A percentile compares a stretch with the other conserved stretches of the same genome.
Conservation (phyloP, 371 early-diverging fungal genomes). For the Dichotomocladium elegans region DNA sequence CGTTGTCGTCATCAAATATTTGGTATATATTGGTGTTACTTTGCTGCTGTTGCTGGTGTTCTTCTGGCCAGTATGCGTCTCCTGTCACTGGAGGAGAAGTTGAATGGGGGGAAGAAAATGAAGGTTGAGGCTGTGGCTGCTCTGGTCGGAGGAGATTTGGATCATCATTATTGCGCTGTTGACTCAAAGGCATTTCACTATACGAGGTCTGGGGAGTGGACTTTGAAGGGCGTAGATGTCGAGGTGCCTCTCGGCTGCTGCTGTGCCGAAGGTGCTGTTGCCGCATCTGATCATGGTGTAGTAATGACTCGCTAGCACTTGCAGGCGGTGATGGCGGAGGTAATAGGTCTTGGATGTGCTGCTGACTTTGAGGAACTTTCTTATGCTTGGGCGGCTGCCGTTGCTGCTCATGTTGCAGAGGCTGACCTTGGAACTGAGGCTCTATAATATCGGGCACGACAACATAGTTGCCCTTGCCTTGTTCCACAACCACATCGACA, state of each 20-base stretch:
- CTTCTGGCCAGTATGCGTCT: neutral
- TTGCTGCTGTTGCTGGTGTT: neutral
- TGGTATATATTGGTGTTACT: neutral
- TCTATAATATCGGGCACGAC: slow-evolving; percentile 11
- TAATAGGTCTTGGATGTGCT: neutral
- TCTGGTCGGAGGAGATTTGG: too few relatives aligned
- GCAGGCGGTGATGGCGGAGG: neutral
- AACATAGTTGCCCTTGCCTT: slow-evolving; percentile 46
- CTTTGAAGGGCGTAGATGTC: neutral
- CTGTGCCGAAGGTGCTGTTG: neutral
- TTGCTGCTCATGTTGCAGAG: neutral
- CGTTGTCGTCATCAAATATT: slow-evolving; percentile 10
- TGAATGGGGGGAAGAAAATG: neutral
- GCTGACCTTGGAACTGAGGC: neutral
- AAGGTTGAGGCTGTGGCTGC: slow-evolving; percentile 6
- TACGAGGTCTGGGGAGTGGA: neutral
- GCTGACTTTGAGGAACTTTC: neutral
- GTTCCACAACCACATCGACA: slow-evolving; percentile 43
- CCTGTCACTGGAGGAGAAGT: neutral
- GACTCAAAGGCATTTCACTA: too few relatives aligned
- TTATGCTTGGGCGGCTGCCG: neutral
- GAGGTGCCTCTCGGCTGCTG: neutral
- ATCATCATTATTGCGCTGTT: neutral
- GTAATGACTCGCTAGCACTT: neutral
- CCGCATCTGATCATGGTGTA: neutral